A percentile compares a stretch with the other conserved stretches of the same genome.
Evolutionary conservation across 257 asterid genomes (phyloP).

Genomic region (Fraxinus anomala): DNA sequence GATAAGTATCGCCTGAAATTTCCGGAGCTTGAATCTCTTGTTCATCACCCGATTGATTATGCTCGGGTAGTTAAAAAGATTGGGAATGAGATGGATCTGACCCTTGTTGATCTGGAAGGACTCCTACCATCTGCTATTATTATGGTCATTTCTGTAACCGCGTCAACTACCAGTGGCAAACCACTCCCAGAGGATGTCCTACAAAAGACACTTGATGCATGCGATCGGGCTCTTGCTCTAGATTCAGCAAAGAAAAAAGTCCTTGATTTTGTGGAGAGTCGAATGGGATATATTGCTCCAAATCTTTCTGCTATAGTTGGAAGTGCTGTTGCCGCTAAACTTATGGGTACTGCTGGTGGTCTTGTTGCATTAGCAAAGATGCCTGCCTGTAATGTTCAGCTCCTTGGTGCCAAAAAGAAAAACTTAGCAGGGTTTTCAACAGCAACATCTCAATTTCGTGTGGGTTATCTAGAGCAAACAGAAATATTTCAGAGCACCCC

Average conservation of each 20-base stretch:
- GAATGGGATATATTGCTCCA: slow-evolving; percentile 96
- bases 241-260: slow-evolving; percentile 87
- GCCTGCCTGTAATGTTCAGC: slow-evolving; percentile 98
- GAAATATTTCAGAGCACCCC: slow-evolving; percentile 91
- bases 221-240: slow-evolving; percentile 85
- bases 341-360: slow-evolving; percentile 98
- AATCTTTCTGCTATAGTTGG: slow-evolving; percentile 96
- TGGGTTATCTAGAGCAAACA: slow-evolving; percentile 86
- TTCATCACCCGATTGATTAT: slow-evolving; percentile 95
- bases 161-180: slow-evolving; percentile 98
- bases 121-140: slow-evolving; percentile 91
- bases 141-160: slow-evolving; percentile 96
- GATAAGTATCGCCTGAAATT: slow-evolving; percentile 91
- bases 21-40: slow-evolving; percentile 94
- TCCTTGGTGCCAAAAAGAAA: slow-evolving; percentile 94
- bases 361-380: slow-evolving; percentile 82
- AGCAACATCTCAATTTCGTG: slow-evolving; percentile 84
- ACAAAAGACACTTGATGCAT: slow-evolving; percentile 82
- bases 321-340: slow-evolving; percentile 96
- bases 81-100: slow-evolving; percentile 85
- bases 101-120: slow-evolving; percentile 96
- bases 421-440: slow-evolving; percentile 91
- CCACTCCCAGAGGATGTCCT: slow-evolving; percentile 90
- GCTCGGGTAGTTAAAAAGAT: slow-evolving; percentile 91
- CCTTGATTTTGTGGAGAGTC: slow-evolving; percentile 92